These are phyloP conservation scores for Xylaria sp. DNA, from an alignment of 2,329 filamentous ascomycete genomes.

Conservation along the genomic window DNA sequence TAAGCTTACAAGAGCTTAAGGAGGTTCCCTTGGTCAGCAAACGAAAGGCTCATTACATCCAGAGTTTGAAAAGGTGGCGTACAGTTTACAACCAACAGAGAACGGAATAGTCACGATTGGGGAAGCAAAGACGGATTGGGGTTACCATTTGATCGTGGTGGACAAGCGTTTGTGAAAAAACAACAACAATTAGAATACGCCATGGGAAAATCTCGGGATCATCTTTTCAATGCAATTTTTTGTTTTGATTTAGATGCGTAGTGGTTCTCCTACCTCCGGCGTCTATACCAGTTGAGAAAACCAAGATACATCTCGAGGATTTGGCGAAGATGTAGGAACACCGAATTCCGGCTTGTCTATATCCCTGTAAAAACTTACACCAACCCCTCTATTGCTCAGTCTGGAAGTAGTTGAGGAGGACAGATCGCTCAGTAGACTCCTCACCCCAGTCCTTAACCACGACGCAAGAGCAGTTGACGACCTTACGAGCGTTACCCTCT, in stretches of 20 bases:
- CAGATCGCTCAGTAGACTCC: constrained; percentile 98
- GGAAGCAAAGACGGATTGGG: constrained; percentile 78
- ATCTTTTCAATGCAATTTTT: constrained; percentile 46
- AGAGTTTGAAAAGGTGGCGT: constrained; percentile 78
- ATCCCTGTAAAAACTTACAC: constrained; percentile 49
- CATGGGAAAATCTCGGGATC: neutral
- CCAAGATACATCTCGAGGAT: constrained; percentile 52
- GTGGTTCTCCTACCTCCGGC: constrained; percentile 42
- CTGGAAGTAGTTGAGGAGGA: constrained; percentile 99
- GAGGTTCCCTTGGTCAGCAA: constrained; percentile 79
- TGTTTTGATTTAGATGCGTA: constrained; percentile 53
- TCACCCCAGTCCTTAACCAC: constrained; percentile 99
- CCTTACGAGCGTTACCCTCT: constrained; percentile 99
- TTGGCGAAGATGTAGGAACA: constrained; percentile 42
- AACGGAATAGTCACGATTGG: constrained; percentile 67
- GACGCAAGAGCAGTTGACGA: constrained; percentile 99
- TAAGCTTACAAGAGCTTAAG: constrained; percentile 51
- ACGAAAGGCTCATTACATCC: constrained; percentile 72
- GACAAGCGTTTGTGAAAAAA: constrained; percentile 62
- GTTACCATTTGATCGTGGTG: constrained; percentile 85
- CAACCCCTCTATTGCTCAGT: constrained; percentile 72
- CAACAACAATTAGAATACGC: neutral
- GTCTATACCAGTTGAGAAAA: constrained; percentile 58
- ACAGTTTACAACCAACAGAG: constrained; percentile 58
- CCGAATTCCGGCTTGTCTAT: constrained; percentile 44